phyloP scores from a whole-genome alignment of 208 protist genomes.

The Trypanosoma congolense region DNA sequence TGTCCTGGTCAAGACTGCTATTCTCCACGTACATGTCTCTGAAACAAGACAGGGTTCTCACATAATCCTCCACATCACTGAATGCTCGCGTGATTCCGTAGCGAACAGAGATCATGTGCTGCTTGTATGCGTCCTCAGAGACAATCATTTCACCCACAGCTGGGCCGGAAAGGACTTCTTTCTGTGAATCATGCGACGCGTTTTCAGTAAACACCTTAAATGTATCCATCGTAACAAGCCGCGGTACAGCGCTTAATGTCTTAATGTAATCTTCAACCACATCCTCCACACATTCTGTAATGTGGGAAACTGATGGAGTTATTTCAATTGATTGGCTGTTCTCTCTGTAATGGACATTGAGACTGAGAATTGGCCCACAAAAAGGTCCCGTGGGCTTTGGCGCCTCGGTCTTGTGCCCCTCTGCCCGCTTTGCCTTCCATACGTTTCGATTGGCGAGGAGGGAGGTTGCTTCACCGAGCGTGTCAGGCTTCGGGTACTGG shows the following conservation, averaged over 20 bases:
- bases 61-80: conserved; percentile 77
- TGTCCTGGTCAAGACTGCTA: conserved; percentile 50
- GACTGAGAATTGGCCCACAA: conserved; percentile 63
- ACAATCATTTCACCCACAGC: conserved; percentile 90
- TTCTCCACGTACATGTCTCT: conserved; percentile 89
- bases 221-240: conserved; percentile 73
- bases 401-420: conserved; percentile 15
- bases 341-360: conserved; percentile 79
- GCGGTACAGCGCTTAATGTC: conserved; percentile 76
- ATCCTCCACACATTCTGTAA: conserved; percentile 82
- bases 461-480: not conserved
- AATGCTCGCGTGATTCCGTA: conserved; percentile 66
- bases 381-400: conserved; percentile 30
- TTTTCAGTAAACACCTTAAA: conserved; percentile 91
- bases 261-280: conserved; percentile 88
- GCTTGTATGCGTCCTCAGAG: conserved; percentile 82
- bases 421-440: conserved; percentile 8
- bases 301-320: conserved; percentile 53
- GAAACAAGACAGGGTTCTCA: conserved; percentile 73
- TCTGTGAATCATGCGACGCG: conserved; percentile 43
- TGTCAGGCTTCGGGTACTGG: conserved; percentile 43
- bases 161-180: conserved; percentile 65
- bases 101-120: conserved; percentile 66
- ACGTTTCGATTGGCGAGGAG: not conserved
- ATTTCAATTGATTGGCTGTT: conserved; percentile 65